Base-by-base conservation (phyloP, 1,284 basidiomycete genomes). In the Puccinia coronata region DNA sequence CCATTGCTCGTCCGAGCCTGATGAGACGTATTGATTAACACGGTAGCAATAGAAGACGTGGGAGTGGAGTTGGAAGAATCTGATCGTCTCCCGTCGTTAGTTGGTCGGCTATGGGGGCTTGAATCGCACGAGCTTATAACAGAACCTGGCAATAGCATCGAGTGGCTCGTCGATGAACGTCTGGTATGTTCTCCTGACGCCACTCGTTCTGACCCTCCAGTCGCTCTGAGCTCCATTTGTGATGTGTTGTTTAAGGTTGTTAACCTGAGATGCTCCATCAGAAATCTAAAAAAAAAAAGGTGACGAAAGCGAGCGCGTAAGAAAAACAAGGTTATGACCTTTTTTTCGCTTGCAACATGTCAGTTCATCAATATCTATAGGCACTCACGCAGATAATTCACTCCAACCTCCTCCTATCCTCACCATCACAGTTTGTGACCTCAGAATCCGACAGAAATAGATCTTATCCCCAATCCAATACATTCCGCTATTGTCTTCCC, bases 391-490 rank as follows among this genome's bases (percentile, higher is more conserved):
- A n/a, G 84, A 83, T 8, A 86, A 83, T 81, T 86, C 85, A 63
- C 85, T 83, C 85, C 85, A 86, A 11, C 85, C 85, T n/a, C 85
- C 85, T 18, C 85, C 85, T 14, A 86, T 83, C 4, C 85, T 81
- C n/a, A 86, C 84, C 85, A 86, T 86, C 67, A 86, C 85, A 41
- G 82, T 85, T 47, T 82, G 82, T 11, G 84, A 85, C 14, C 83
- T 82, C 14, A 86, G 83, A 28, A 86, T 85, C 23, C 80, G 28
- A 75, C 80, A 75, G 47, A 82, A 75, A 43, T 80, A 80, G 20
- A 72, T 72, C 47, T 80, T 80, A 18, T 80, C 69, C 25, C 78
- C 78, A 25, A 80, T 80, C 78, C 78, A 80, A 63, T 80, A 80
- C 70, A 80, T 67, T 25, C 78, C 78, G 73, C 78, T 80, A 73